These are phyloP conservation scores for Penicillium coprophilum DNA, from an alignment of 495 filamentous ascomycete genomes.

Conservation along the genomic window DNA sequence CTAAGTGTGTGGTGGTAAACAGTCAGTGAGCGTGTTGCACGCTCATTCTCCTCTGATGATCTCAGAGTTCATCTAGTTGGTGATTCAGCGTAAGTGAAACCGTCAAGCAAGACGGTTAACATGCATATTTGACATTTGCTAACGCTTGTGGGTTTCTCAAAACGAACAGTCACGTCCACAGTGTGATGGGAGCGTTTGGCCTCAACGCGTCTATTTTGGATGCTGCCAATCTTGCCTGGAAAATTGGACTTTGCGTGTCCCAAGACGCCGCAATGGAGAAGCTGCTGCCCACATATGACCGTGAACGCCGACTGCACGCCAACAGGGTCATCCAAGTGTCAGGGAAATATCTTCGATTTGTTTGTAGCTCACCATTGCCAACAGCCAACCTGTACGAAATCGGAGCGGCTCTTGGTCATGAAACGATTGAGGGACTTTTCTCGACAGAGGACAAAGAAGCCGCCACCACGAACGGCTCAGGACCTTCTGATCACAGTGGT, in stretches of 20 bases:
- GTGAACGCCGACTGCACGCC: conserved; percentile 31
- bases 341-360: conserved; percentile 32
- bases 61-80: conserved; percentile 36
- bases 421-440: no score
- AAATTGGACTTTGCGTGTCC: conserved; percentile 35
- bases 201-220: conserved; percentile 42
- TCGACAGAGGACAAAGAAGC: no score
- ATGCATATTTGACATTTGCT: no score
- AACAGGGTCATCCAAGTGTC: conserved; percentile 29
- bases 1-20: no score
- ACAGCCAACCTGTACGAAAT: neutral
- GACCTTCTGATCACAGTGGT: no score
- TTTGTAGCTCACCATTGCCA: conserved; percentile 26
- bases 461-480: no score
- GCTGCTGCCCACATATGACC: conserved; percentile 35
- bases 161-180: no score
- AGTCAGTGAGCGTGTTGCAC: conserved; percentile 39
- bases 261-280: no score
- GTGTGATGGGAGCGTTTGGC: conserved; percentile 42
- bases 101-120: no score
- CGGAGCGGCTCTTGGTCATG: no score
- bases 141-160: no score
- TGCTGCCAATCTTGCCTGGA: conserved; percentile 40
- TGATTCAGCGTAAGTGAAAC: conserved; percentile 43
- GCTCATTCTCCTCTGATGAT: conserved; percentile 30